These are phyloP conservation scores for Suhomyces terraborum DNA, from an alignment of 1,139 yeast species.

Conservation along the genomic window DNA sequence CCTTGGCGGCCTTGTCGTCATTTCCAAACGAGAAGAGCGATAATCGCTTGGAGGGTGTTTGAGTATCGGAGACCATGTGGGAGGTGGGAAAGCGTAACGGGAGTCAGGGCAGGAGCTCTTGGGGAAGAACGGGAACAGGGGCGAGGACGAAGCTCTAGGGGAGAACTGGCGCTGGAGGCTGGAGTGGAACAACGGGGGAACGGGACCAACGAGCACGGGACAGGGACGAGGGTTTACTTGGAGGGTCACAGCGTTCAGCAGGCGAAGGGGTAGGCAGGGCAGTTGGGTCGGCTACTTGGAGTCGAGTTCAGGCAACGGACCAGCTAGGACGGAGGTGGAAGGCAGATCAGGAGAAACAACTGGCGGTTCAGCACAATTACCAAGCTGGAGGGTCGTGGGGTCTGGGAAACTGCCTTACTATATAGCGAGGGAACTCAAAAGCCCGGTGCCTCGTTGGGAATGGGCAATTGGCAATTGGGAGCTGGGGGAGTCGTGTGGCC, in stretches of 20 bases:
- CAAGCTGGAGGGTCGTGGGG: not conserved
- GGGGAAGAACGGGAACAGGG: not conserved
- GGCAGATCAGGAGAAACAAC: too few species aligned
- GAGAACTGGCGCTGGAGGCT: too few species aligned
- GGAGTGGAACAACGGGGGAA: not conserved
- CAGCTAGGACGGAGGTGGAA: too few species aligned
- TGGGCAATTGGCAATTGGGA: too few species aligned
- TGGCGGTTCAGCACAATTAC: too few species aligned
- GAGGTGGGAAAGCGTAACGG: too few species aligned
- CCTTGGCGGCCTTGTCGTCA: constrained; percentile 9
- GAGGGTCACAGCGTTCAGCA: too few species aligned
- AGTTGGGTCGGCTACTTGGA: too few species aligned
- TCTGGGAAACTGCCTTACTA: not conserved
- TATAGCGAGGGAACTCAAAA: constrained; percentile 1
- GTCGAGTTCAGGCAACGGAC: too few species aligned
- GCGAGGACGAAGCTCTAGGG: too few species aligned
- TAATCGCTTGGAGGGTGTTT: constrained; percentile 12
- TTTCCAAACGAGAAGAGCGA: constrained; percentile 16
- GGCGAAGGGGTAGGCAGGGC: too few species aligned
- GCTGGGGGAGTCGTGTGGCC: constrained; percentile 1
- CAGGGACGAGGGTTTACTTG: too few species aligned
- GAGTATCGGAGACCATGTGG: constrained; percentile 2
- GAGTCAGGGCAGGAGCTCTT: not conserved
- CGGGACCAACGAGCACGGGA: not conserved
- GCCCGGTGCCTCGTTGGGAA: constrained; percentile 1